phyloP scores from a whole-genome alignment of 306 rosid species.

The Cicer judaicum region DNA sequence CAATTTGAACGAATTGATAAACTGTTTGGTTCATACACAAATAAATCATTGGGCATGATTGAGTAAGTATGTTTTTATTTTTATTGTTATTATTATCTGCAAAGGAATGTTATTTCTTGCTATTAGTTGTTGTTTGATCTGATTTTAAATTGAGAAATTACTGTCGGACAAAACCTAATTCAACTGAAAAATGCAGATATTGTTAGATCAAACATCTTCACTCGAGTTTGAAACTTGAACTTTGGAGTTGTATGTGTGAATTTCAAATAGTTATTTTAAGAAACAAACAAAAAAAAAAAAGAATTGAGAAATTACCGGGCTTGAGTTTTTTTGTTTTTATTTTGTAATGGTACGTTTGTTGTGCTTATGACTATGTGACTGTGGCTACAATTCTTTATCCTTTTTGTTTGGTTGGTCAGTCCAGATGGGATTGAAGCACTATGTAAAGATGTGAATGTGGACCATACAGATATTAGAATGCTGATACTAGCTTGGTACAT shows the following conservation, averaged over 20 bases:
- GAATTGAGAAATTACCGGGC: background rate
- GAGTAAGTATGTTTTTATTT: constrained; percentile 58
- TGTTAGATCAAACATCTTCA: too few species aligned
- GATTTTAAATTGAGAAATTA: constrained; percentile 16
- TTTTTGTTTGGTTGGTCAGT: constrained; percentile 58
- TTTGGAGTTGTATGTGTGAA: too few species aligned
- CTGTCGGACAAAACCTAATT: background rate
- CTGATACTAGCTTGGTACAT: constrained; percentile 74
- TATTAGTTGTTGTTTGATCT: constrained; percentile 17
- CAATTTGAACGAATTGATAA: constrained; percentile 50
- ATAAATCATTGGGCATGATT: constrained; percentile 55
- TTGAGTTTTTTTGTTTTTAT: background rate
- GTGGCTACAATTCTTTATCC: constrained; percentile 37
- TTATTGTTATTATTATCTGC: background rate
- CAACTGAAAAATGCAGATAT: too few species aligned
- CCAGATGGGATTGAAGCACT: constrained; percentile 74
- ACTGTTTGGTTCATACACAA: constrained; percentile 56
- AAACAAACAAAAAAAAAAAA: too few species aligned
- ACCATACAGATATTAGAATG: constrained; percentile 69
- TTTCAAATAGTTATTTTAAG: too few species aligned
- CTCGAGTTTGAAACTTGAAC: too few species aligned
- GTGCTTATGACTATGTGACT: constrained; percentile 3
- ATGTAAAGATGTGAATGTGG: constrained; percentile 60
- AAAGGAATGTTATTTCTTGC: background rate
- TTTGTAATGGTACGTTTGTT: background rate